Conservation (phyloP, 73 alveolate species). For the Uronychia setigera region DNA sequence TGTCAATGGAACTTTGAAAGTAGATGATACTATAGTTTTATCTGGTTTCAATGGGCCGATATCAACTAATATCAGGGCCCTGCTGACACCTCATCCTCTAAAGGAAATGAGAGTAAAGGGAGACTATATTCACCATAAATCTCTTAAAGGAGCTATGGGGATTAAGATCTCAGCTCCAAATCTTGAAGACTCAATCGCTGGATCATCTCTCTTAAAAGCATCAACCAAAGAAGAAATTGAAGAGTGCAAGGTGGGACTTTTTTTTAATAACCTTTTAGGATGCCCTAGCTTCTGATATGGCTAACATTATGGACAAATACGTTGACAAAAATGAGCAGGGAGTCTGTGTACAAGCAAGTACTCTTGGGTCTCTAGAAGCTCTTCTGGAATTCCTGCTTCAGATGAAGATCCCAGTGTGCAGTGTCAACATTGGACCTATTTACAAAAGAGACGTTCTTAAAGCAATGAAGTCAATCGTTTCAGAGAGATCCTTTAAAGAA, state of each 20-base stretch:
- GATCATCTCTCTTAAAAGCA: slow-evolving; percentile 94
- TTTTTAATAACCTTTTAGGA: slow-evolving; percentile 33
- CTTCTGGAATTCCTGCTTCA: slow-evolving; percentile 90
- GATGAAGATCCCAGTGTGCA: slow-evolving; percentile 91
- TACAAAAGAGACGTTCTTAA: slow-evolving; percentile 96
- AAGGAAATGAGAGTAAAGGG: slow-evolving; percentile 99
- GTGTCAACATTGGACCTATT: slow-evolving; percentile 97
- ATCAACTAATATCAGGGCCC: slow-evolving; percentile 97
- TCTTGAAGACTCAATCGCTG: slow-evolving; percentile 99
- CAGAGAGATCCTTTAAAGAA: slow-evolving; percentile 81
- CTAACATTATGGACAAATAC: slow-evolving; percentile 89
- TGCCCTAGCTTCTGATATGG: slow-evolving; percentile 86
- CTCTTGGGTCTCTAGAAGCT: slow-evolving; percentile 99
- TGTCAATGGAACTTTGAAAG: slow-evolving; percentile 96
- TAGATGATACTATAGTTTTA: slow-evolving; percentile 97
- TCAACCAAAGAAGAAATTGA: slow-evolving; percentile 92
- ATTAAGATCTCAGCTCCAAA: slow-evolving; percentile 98
- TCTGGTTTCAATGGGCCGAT: slow-evolving; percentile 99
- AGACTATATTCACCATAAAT: slow-evolving; percentile 95
- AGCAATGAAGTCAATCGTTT: slow-evolving; percentile 65
- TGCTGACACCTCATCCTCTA: slow-evolving; percentile 99
- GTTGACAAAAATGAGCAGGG: slow-evolving; percentile 95
- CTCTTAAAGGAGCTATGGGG: slow-evolving; percentile 98
- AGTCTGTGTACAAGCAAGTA: slow-evolving; percentile 99
- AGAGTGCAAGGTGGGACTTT: slow-evolving; percentile 34